Percentiles rank a stretch among this genome's conserved stretches.
Evolutionary conservation across 2,329 filamentous ascomycete genomes (phyloP).

Genomic region (Fusarium sp.): DNA sequence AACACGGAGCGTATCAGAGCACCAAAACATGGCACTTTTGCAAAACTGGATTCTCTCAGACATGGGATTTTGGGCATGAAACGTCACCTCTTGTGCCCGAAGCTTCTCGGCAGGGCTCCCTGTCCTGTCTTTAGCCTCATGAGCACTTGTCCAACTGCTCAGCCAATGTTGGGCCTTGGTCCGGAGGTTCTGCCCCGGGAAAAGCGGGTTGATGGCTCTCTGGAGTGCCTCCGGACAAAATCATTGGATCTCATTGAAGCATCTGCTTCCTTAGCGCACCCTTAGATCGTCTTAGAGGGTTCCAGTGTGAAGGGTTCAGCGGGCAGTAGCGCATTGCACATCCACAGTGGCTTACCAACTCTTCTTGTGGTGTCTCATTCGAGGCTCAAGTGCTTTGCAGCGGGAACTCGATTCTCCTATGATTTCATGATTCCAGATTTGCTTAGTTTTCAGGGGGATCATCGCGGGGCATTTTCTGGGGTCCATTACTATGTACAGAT

Average conservation of each 20-base stretch:
- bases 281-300: conserved; percentile 9
- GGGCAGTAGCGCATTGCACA: conserved; percentile 26
- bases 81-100: conserved; percentile 23
- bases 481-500: background rate
- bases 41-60: conserved; percentile 31
- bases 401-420: conserved; percentile 10
- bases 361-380: conserved; percentile 20
- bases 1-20: background rate
- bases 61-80: conserved; percentile 34
- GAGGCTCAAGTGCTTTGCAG: background rate
- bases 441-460: conserved; percentile 32
- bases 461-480: conserved; percentile 9
- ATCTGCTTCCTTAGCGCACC: conserved; percentile 9
- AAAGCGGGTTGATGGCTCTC: background rate
- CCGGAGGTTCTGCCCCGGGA: conserved; percentile 35
- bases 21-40: conserved; percentile 39
- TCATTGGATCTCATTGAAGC: conserved; percentile 1
- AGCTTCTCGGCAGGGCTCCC: conserved; percentile 7
- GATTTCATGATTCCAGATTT: conserved; percentile 16
- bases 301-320: conserved; percentile 33
- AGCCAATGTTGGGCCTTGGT: background rate
- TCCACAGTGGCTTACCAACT: conserved; percentile 19
- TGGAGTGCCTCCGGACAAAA: background rate
- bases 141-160: background rate
- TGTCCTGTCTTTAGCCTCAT: conserved; percentile 19